Base-by-base conservation (phyloP, 495 filamentous ascomycete species). In the Delitschia confertaspora region DNA sequence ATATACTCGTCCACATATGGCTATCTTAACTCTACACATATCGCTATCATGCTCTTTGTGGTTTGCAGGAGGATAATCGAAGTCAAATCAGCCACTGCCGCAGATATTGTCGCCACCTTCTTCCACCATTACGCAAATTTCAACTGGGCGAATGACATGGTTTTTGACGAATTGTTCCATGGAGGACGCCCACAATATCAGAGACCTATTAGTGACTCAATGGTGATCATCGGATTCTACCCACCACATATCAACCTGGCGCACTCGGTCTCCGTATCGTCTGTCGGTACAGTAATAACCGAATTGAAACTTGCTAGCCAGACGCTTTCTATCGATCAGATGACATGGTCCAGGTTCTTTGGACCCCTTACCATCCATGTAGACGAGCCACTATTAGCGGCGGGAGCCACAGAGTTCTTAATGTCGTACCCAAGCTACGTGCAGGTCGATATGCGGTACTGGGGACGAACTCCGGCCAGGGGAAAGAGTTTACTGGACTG, bases 1-100 rank as follows among this genome's bases (percentile, higher is more conserved):
- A 65, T 80, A 29, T 79, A 75, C 49, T 63, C 72, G 0, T 66
- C 73, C 1, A 66, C 67, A 16, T 76, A 78, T 48, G 76, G 77
- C 0, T 75, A 71, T 49, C 59, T 80, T 3, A 63, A 69, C 7
- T 73, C 73, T 6, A 71, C 76, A 26, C 76, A 80, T 45, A 69
- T 80, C 30, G 65, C 74, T 4, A 49, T 79, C 14, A 57, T 80
- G 40, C 60, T 80, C 8, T 62, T 68, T 4, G 64, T 68, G 19
- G 62, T 79, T 0, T 65, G 60, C 53, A 79, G 79, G 51, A 60
- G 69, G 1, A 44, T 75, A 3, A 35, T 38, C 20, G 46, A 47
- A 3, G n/a, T 10, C 20, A 33, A 33, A 5, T 20, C 31, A 8
- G 19, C 63, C 18, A 60, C 66, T 5, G 59, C 66, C 10, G 55